Percentiles rank a stretch among this genome's conserved stretches.
Evolutionary conservation across 495 filamentous ascomycete species (phyloP).

Genomic region (Daldinia caldariorum): DNA sequence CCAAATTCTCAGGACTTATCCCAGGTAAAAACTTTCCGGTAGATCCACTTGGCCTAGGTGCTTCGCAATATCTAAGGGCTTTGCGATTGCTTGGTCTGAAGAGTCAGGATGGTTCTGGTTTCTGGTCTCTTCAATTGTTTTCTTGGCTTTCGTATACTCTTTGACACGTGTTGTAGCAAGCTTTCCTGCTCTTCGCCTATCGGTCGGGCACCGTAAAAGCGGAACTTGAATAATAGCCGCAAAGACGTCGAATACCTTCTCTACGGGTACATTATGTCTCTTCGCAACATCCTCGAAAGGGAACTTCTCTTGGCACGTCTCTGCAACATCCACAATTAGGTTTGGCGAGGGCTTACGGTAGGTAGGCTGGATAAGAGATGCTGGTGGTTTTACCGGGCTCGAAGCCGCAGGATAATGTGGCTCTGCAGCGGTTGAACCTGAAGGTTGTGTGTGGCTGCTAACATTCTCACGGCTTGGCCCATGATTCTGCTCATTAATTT

Average conservation of each 20-base stretch:
- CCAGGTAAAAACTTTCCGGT: conserved; percentile 35
- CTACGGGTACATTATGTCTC: conserved; percentile 53
- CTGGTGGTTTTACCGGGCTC: conserved; percentile 37
- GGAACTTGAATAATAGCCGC: conserved; percentile 57
- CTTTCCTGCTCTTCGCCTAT: conserved; percentile 51
- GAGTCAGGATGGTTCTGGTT: background rate
- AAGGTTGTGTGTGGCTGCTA: conserved; percentile 33
- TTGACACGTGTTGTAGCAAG: conserved; percentile 47
- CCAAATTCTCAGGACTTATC: conserved; percentile 6
- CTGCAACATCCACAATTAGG: conserved; percentile 60
- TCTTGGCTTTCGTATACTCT: conserved; percentile 49
- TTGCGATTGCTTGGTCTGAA: conserved; percentile 10
- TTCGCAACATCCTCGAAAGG: conserved; percentile 57
- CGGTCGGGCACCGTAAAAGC: conserved; percentile 55
- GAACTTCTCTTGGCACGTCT: conserved; percentile 58
- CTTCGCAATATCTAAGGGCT: conserved; percentile 40
- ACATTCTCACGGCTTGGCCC: conserved; percentile 23
- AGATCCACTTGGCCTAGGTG: conserved; percentile 41
- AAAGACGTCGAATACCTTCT: conserved; percentile 58
- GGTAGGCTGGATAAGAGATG: conserved; percentile 44
- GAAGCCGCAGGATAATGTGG: background rate
- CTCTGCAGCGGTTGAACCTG: conserved; percentile 5
- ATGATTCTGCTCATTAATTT: conserved; percentile 1
- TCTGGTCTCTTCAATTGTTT: conserved; percentile 37
- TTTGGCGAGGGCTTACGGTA: conserved; percentile 50